phyloP scores from a whole-genome alignment of 2,329 filamentous ascomycete species.

The Venturia effusa region DNA sequence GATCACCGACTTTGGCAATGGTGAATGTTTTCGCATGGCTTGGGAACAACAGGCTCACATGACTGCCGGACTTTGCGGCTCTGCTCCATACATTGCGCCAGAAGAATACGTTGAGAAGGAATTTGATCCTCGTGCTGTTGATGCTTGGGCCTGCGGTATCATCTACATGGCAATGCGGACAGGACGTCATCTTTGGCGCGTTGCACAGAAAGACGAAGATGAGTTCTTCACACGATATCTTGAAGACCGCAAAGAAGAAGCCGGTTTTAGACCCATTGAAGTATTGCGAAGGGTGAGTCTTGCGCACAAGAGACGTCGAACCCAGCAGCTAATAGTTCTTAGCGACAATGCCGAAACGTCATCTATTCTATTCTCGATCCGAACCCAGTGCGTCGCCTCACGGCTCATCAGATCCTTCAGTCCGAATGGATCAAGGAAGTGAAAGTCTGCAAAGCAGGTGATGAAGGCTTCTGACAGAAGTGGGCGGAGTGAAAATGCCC shows the following conservation, averaged over 20 bases:
- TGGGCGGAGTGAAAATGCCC: not conserved
- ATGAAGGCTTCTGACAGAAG: slow-evolving; percentile 68
- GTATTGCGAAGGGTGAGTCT: slow-evolving; percentile 76
- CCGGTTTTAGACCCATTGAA: slow-evolving; percentile 94
- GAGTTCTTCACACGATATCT: slow-evolving; percentile 95
- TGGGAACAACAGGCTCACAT: slow-evolving; percentile 98
- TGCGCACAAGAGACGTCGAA: slow-evolving; percentile 16
- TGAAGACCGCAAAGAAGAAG: slow-evolving; percentile 83
- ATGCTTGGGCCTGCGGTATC: slow-evolving; percentile 95
- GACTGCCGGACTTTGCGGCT: slow-evolving; percentile 93
- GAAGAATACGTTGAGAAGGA: slow-evolving; percentile 94
- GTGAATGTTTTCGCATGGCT: slow-evolving; percentile 98
- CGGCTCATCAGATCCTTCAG: slow-evolving; percentile 90
- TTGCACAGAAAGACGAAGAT: slow-evolving; percentile 94
- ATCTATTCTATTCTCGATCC: slow-evolving; percentile 98
- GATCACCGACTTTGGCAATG: slow-evolving; percentile 97
- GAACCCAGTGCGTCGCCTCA: slow-evolving; percentile 84
- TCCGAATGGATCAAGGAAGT: slow-evolving; percentile 99
- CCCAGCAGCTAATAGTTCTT: slow-evolving; percentile 7
- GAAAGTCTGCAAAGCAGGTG: slow-evolving; percentile 89
- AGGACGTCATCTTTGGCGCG: slow-evolving; percentile 86
- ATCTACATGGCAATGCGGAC: slow-evolving; percentile 99
- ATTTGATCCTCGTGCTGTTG: slow-evolving; percentile 94
- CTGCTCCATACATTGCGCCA: slow-evolving; percentile 91
- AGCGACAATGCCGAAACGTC: slow-evolving; percentile 96